Base-by-base conservation (phyloP, 768 basidiomycete genomes). In the Russula ochroleuca region DNA sequence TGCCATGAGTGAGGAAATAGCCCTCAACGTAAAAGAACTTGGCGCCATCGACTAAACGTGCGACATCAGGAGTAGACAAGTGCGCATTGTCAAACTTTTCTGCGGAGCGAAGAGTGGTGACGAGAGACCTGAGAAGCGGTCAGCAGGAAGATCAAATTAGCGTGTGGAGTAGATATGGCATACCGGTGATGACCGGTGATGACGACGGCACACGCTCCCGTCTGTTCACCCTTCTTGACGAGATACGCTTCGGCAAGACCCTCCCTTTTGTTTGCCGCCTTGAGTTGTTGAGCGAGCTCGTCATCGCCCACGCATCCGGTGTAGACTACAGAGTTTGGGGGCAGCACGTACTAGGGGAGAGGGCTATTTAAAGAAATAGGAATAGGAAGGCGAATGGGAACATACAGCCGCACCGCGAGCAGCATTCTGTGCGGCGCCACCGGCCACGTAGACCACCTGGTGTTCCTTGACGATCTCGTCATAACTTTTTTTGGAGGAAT, bases 381-480 rank as follows among this genome's bases (percentile, higher is more conserved):
- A 21, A 37, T 48, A 54, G 11, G 9, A 19, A 10, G 57, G 37
- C 54, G 56, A 43, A 57, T 67, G 54, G 31, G 51, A 53, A 76
- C 93, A 65, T 75, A 97, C 96, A 50, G 97, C 94, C 69, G 96
- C 97, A 68, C 87, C 95, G 55, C 97, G 90, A 61, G 96, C 95
- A 71, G 95, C 85, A 72, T 99, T 99, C 75, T 99, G 97, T 33
- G 92, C 85, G 33, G 97, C 96, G 70, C 97, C 97, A 64, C 97
- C 97, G 58, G 97, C 96, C 58, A 98, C 95, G 71, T 94, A 99
- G 56, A 86, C 87, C 57, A 93, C 83, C 64, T 88, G 70, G 75
- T 90, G 76, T 64, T 92, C 81, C 63, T 81, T 82, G 51, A 89
- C 84, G 67, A 98, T 75, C 69, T 98, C 94, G 3, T 90, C 88